These are phyloP conservation scores for Vigna mungo DNA, from an alignment of 306 rosid genomes.

Conservation along the genomic window DNA sequence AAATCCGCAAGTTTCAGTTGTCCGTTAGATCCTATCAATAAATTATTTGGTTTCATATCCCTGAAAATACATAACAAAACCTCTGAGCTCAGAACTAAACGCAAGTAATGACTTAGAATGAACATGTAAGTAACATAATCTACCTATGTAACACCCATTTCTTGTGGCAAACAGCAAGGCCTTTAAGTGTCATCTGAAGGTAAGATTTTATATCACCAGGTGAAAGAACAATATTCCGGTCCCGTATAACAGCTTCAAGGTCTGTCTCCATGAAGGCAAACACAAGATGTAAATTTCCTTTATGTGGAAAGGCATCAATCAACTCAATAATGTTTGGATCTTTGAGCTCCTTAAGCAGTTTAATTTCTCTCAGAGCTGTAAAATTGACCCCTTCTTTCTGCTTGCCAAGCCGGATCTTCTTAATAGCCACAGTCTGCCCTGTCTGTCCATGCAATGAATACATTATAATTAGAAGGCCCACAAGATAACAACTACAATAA, in stretches of 20 bases:
- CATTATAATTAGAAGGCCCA: conserved; percentile 32
- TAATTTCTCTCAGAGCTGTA: conserved; percentile 88
- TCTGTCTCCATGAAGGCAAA: conserved; percentile 96
- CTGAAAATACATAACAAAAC: conserved; percentile 54
- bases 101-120: background rate
- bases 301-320: conserved; percentile 86
- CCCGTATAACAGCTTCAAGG: conserved; percentile 93
- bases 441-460: conserved; percentile 66
- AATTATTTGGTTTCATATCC: conserved; percentile 98
- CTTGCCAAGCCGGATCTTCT: conserved; percentile 94
- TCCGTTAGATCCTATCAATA: conserved; percentile 92
- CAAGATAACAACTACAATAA: background rate
- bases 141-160: conserved; percentile 98
- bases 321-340: conserved; percentile 80
- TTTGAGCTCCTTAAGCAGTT: conserved; percentile 83
- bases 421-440: conserved; percentile 91
- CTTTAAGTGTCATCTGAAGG: conserved; percentile 92
- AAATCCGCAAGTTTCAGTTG: conserved; percentile 98
- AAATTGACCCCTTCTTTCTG: conserved; percentile 96
- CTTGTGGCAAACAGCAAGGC: conserved; percentile 91
- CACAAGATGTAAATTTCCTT: conserved; percentile 90
- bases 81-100: conserved; percentile 40
- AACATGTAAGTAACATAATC: conserved; percentile 22
- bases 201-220: conserved; percentile 89
- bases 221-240: conserved; percentile 81